Evolutionary conservation across 2,329 filamentous ascomycete genomes (phyloP).

Genomic region (Coniochaeta hoffmannii): DNA sequence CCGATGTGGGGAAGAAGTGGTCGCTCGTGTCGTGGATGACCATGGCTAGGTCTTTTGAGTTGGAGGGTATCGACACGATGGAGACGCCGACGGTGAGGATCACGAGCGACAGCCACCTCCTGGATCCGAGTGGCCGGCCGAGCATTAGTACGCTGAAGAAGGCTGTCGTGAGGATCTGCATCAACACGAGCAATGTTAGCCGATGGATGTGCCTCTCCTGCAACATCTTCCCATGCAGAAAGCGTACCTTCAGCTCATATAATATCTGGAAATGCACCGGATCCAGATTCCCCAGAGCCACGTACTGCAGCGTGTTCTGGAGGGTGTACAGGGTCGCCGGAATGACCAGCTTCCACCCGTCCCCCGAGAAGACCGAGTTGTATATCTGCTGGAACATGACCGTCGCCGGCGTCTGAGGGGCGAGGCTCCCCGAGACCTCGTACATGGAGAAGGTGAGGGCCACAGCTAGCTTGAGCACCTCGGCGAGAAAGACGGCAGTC

Average conservation of each 20-base stretch:
- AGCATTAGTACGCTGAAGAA: constrained; percentile 78
- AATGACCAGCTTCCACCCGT: constrained; percentile 91
- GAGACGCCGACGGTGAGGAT: constrained; percentile 76
- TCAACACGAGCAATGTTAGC: constrained; percentile 3
- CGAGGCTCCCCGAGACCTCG: constrained; percentile 71
- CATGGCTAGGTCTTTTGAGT: constrained; percentile 47
- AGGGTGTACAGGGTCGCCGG: constrained; percentile 84
- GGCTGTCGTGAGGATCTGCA: constrained; percentile 74
- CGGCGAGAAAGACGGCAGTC: constrained; percentile 88
- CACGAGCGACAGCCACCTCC: constrained; percentile 74
- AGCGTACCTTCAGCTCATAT: constrained; percentile 81
- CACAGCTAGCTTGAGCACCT: constrained; percentile 82
- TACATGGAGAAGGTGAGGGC: constrained; percentile 82
- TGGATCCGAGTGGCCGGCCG: constrained; percentile 58
- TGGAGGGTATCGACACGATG: constrained; percentile 71
- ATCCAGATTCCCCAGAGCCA: constrained; percentile 84
- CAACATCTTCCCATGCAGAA: neutral
- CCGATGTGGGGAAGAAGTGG: constrained; percentile 69
- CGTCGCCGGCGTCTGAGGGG: constrained; percentile 72
- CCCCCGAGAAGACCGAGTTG: constrained; percentile 74
- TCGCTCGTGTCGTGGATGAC: constrained; percentile 56
- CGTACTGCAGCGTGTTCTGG: constrained; percentile 90
- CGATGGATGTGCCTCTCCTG: too few relatives aligned
- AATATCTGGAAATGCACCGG: constrained; percentile 90
- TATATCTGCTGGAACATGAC: constrained; percentile 75